Evolutionary conservation across 495 filamentous ascomycete genomes (phyloP).

Genomic region (Astrocystis sublimbata): DNA sequence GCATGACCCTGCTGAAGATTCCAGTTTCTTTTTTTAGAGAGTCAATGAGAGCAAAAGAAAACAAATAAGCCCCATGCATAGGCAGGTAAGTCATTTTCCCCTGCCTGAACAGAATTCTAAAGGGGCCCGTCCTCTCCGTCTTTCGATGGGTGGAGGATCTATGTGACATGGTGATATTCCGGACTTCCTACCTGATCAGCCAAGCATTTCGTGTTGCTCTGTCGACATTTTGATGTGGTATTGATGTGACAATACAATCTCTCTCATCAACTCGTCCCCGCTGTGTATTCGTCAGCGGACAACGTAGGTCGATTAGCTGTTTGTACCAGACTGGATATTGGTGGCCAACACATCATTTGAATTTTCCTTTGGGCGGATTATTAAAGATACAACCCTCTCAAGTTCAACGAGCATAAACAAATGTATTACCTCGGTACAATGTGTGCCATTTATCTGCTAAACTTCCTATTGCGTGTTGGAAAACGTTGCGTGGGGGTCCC

Average conservation of each 20-base stretch:
- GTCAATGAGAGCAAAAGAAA: neutral
- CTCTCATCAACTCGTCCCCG: neutral
- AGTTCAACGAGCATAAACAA: too few species aligned
- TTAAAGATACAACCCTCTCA: too few species aligned
- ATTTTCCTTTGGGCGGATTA: too few species aligned
- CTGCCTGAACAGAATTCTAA: too few species aligned
- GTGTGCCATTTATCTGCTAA: too few species aligned
- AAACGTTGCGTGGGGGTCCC: neutral
- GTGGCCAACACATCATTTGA: too few species aligned
- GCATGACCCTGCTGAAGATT: neutral
- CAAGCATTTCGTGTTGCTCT: neutral
- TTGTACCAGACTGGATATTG: neutral
- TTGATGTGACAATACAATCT: neutral
- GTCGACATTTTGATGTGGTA: neutral
- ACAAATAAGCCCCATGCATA: neutral
- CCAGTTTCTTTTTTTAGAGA: neutral
- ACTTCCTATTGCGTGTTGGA: neutral
- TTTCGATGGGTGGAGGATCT: neutral
- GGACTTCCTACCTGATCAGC: neutral
- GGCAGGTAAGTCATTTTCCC: neutral
- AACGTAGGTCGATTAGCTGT: neutral
- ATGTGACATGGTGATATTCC: neutral
- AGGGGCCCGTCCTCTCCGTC: neutral
- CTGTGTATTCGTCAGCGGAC: neutral
- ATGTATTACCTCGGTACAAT: too few species aligned